Base-by-base conservation (phyloP, 192 early-diverging fungal species). In the Coemansia reversa region DNA sequence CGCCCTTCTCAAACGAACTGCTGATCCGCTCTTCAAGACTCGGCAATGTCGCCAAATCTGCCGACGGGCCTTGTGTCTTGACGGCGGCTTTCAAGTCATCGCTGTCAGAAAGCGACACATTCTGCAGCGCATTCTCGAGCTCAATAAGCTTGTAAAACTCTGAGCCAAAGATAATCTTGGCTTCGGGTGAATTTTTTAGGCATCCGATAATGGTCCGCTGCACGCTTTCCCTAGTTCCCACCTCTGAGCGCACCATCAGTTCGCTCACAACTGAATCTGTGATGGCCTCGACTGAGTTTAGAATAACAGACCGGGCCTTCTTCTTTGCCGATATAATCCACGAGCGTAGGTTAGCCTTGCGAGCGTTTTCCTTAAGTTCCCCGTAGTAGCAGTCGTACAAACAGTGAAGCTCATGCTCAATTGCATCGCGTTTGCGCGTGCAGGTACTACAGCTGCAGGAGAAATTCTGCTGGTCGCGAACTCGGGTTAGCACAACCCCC, bases 381-480 rank as follows among this genome's bases (percentile, higher is more conserved):
- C 71, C 63, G 48, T 62, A 68, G 59, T 80, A 80, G 58, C 62
- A 62, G 35, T 83, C 73, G 51, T 82, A 82, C 19, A 82, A 50
- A 20, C 56, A 64, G 33, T 72, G 60, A 8, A 82, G 70, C 70
- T 82, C 79, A 33, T 51, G 51, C 60, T 75, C 79, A 14, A 82
- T 82, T 7, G 74, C 74, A 50, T 75, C 64, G 16, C 74, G 74
- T 62, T 76, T 75, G 47, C 79, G 74, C 23, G 79, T 67, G 48
- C 79, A 82, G 49, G 66, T 61, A 62, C 66, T 76, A 61, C 79
- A 82, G 50, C 33, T 69, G 58, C 79, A 82, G 11, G 74, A 72
- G 62, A 76, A 75, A 55, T 76, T 75, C 58, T 76, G 74, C 58
- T 82, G 79, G 42, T 82, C 66, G 16, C 67, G 74, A 9, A 82